A percentile compares a stretch with the other conserved stretches of the same genome.
phyloP scores from a whole-genome alignment of 2,329 filamentous ascomycete species.

The Aureobasidium sp. region DNA sequence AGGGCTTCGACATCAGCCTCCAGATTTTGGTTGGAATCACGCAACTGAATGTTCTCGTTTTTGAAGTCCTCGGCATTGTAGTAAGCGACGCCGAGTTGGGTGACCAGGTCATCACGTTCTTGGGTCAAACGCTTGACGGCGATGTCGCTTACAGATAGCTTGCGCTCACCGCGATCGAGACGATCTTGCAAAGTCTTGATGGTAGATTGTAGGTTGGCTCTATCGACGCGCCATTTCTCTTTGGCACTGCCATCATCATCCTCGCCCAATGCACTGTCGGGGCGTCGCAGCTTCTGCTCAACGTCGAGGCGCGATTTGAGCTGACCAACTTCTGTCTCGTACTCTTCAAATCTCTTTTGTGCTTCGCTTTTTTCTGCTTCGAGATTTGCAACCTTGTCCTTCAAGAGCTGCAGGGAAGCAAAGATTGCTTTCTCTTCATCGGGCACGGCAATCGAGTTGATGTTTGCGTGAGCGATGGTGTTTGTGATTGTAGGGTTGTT shows the following conservation, averaged over 20 bases:
- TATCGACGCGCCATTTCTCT: conserved; percentile 34
- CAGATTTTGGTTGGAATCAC: conserved; percentile 88
- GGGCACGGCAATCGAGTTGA: conserved; percentile 49
- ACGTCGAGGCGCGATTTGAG: conserved; percentile 40
- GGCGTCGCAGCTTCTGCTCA: conserved; percentile 31
- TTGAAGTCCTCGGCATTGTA: conserved; percentile 53
- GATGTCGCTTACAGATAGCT: conserved; percentile 53
- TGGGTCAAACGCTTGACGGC: conserved; percentile 53
- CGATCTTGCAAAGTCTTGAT: conserved; percentile 52
- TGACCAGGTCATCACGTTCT: conserved; percentile 57
- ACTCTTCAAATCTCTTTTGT: conserved; percentile 43
- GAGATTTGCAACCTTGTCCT: conserved; percentile 48
- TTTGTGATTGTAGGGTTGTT: conserved; percentile 17
- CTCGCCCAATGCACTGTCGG: conserved; percentile 39
- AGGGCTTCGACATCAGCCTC: conserved; percentile 63
- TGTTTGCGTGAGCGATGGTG: conserved; percentile 34
- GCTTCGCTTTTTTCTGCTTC: conserved; percentile 47
- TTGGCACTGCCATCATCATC: conserved; percentile 39
- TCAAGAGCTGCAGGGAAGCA: conserved; percentile 48
- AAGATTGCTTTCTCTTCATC: conserved; percentile 56
- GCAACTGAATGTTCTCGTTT: conserved; percentile 44
- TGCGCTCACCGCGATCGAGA: conserved; percentile 54
- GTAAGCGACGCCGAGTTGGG: conserved; percentile 53
- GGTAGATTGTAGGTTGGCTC: conserved; percentile 48
- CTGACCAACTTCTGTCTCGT: conserved; percentile 53